Conservation (phyloP, 2,329 filamentous ascomycete genomes). For the Diaporthe eres region DNA sequence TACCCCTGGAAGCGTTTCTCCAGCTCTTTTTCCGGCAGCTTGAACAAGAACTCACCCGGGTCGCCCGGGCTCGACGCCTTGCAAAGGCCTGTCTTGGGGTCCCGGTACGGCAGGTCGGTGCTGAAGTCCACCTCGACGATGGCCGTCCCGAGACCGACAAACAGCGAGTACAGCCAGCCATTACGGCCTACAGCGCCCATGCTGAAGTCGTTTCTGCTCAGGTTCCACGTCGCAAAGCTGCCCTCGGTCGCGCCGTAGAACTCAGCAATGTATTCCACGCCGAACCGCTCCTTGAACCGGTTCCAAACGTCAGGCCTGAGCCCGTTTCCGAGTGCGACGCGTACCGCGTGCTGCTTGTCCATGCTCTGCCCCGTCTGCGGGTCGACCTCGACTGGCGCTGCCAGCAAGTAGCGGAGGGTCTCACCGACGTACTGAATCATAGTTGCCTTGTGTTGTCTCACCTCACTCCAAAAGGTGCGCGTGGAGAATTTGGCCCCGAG, state of each 20-base stretch:
- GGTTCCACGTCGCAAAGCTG: slow-evolving; percentile 78
- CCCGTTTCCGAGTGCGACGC: slow-evolving; percentile 86
- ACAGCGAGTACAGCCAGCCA: slow-evolving; percentile 71
- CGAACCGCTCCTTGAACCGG: slow-evolving; percentile 84
- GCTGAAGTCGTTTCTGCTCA: slow-evolving; percentile 78
- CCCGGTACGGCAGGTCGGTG: slow-evolving; percentile 76
- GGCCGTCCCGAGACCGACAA: slow-evolving; percentile 66
- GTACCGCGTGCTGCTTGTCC: slow-evolving; percentile 81
- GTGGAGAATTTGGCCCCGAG: slow-evolving; percentile 85
- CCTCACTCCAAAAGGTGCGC: slow-evolving; percentile 82
- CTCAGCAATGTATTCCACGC: slow-evolving; percentile 79
- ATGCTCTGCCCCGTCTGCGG: slow-evolving; percentile 75
- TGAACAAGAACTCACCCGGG: slow-evolving; percentile 82
- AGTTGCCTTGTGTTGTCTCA: slow-evolving; percentile 78
- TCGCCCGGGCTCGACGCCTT: slow-evolving; percentile 69
- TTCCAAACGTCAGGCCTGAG: slow-evolving; percentile 90
- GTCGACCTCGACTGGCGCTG: slow-evolving; percentile 74
- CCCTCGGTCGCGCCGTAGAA: slow-evolving; percentile 88
- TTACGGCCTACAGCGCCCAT: slow-evolving; percentile 84
- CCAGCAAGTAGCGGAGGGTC: slow-evolving; percentile 85
- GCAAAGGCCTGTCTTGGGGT: slow-evolving; percentile 79
- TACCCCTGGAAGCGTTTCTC: slow-evolving; percentile 83
- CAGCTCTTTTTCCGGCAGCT: slow-evolving; percentile 76
- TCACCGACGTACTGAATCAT: slow-evolving; percentile 91
- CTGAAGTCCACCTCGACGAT: slow-evolving; percentile 81